Percentiles rank a stretch among this genome's conserved stretches.
These are phyloP conservation scores for Diaporthe caulivora DNA, from an alignment of 2,329 filamentous ascomycete species.

Conservation along the genomic window DNA sequence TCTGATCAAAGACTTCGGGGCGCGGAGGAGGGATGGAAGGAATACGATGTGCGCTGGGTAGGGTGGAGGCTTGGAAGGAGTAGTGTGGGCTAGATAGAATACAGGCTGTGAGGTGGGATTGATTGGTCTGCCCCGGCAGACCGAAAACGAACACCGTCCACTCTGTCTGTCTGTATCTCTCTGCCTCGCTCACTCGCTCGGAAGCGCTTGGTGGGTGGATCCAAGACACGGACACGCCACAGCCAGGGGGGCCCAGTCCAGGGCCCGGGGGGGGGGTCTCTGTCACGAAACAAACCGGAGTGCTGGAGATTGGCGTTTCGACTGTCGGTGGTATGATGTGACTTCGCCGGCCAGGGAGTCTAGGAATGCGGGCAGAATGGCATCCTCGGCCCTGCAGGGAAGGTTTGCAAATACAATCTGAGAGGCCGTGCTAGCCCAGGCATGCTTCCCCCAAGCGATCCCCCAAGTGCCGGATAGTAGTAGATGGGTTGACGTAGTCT, in stretches of 20 bases:
- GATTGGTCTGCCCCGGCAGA: constrained; percentile 19
- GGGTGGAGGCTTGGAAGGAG: constrained; percentile 9
- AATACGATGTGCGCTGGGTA: neutral
- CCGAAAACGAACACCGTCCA: constrained; percentile 14
- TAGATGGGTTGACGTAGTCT: constrained; percentile 28
- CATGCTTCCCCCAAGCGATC: constrained; percentile 3
- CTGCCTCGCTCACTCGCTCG: constrained; percentile 16
- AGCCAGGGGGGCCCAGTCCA: constrained; percentile 15
- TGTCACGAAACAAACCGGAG: constrained; percentile 30
- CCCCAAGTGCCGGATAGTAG: constrained; percentile 20
- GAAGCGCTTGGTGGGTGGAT: constrained; percentile 31
- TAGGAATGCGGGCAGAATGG: neutral
- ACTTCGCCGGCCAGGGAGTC: constrained; percentile 9
- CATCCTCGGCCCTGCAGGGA: neutral
- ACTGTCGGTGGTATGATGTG: constrained; percentile 33
- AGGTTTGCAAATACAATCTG: constrained; percentile 6
- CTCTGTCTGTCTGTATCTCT: neutral
- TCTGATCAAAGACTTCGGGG: constrained; percentile 28
- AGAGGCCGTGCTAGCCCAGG: constrained; percentile 15
- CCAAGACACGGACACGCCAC: constrained; percentile 33
- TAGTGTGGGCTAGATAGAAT: neutral
- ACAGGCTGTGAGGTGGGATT: constrained; percentile 24
- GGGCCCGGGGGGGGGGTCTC: constrained; percentile 15
- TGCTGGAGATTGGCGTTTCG: constrained; percentile 29
- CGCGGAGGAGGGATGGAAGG: neutral